phyloP scores from a whole-genome alignment of 2,329 filamentous ascomycete species.

The Talaromyces sp. region DNA sequence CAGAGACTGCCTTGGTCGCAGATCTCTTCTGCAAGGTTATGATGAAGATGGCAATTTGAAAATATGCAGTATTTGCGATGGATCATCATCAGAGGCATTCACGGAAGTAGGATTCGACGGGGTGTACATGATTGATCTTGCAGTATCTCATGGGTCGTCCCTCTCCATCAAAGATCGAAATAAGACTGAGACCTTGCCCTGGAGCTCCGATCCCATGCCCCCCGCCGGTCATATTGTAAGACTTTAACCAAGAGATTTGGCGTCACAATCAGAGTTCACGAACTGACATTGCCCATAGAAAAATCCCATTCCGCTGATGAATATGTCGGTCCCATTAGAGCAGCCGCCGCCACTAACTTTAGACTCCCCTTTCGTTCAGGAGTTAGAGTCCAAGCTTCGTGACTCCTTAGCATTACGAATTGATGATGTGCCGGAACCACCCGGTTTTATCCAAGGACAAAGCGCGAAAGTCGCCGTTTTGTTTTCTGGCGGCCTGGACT shows the following conservation, averaged over 20 bases:
- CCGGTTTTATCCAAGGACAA: constrained; percentile 31
- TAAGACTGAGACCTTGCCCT: constrained; percentile 31
- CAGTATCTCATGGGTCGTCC: constrained; percentile 15
- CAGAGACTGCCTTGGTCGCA: constrained; percentile 81
- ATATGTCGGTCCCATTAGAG: constrained; percentile 38
- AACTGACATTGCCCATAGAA: constrained; percentile 29
- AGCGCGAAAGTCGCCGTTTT: constrained; percentile 68
- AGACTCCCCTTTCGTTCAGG: constrained; percentile 55
- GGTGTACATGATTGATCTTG: constrained; percentile 69
- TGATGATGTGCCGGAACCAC: constrained; percentile 65
- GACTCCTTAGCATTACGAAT: constrained; percentile 68
- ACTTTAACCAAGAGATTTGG: background rate
- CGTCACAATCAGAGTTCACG: background rate
- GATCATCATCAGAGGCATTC: constrained; percentile 58
- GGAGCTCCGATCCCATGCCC: constrained; percentile 25
- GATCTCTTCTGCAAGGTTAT: constrained; percentile 69
- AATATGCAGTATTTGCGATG: constrained; percentile 72
- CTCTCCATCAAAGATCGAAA: constrained; percentile 14
- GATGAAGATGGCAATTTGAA: constrained; percentile 57
- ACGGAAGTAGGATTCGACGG: constrained; percentile 83
- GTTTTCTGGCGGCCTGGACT: constrained; percentile 94
- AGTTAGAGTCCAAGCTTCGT: constrained; percentile 58
- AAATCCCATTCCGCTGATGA: constrained; percentile 50
- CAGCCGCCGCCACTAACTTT: constrained; percentile 33
- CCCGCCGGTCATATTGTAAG: constrained; percentile 29